Base-by-base conservation (phyloP, 2,329 filamentous ascomycete genomes). In the Zasmidium angulare region DNA sequence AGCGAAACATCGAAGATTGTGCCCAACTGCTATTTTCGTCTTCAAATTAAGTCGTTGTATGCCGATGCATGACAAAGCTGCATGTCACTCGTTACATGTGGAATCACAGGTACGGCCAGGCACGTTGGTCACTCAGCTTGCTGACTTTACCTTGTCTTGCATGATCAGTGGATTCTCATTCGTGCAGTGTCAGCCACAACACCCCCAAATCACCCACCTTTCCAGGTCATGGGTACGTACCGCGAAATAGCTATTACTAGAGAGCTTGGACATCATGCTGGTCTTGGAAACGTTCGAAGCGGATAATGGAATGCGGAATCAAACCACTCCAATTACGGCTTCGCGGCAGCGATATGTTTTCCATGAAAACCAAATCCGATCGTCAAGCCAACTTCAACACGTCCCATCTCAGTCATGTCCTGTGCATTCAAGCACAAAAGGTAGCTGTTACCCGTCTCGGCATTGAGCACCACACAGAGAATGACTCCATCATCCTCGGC, bases 401-500 rank as follows among this genome's bases (percentile, higher is more conserved):
- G 79, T 0, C 86, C 88, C 51, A 85, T 26, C 76, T 90, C 88
- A 60, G 72, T 74, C 82, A 90, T 81, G 6, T 81, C 83, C 69
- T 69, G 81, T 2, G 87, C 87, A 67, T 88, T 80, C 36, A 91
- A 71, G 58, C 85, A 87, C 43, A 90, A 65, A 50, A 91, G 72
- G 70, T 89, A 90, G 63, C 87, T 89, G 62, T 64, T 82, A 61
- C 79, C 78, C 9, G 74, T 74, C 19, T 73, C 68, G 0, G 86
- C 86, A 68, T 91, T 85, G 1, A 90, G 77, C 3, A 90, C 83
- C 0, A 90, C 81, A 46, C 78, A 84, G 56, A 89, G 68, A 21
- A 89, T 56, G 0, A 86, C 81, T 0, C 86, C 86, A 56, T 86
- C 84, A 65, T 90, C 88, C 69, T 89, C 87, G 0, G 76, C 79